Base-by-base conservation (phyloP, 768 basidiomycete species). In the Trametes sanguinea region DNA sequence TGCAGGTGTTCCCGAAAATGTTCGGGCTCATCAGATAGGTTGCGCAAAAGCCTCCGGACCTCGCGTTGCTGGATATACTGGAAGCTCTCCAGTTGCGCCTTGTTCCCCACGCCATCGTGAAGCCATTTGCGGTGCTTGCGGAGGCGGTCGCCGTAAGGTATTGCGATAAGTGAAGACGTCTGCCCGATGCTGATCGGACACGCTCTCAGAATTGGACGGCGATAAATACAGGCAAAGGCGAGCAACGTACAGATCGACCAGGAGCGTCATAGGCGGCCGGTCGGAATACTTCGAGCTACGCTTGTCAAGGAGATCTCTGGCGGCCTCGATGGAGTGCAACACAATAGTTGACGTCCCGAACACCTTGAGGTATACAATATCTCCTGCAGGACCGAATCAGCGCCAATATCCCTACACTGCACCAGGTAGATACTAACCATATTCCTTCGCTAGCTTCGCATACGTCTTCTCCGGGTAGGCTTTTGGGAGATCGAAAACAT, bases 231-330 rank as follows among this genome's bases (percentile, higher is more conserved):
- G 39, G 30, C 42, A 16, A 10, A 22, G 52, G 30, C 22, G 22
- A 22, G 22, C 22, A 22, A 63, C 67, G 37, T 51, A 71, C 69
- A 71, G 37, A 39, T 73, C 71, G 8, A 42, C 46, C 7, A 56
- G 35, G 47, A 72, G 52, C 2, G 54, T 44, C 8, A 68, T 39
- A 2, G 22, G 54, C 1, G 70, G 69, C 17, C 72, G 51, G 40
- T 68, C 67, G 5, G 71, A 71, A 51, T 71, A 72, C 7, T 67
- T 67, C 5, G 57, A 51, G 30, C 69, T 65, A 6, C 67, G 61
- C 54, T 69, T 70, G 6, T 73, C 70, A 30, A 73, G 42, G 17
- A 71, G 63, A 22, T 72, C 72, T 10, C 39, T 22, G 2, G 69
- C 70, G 6, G 57, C 64, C 14, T 69, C 45, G 11, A 56, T 17